Evolutionary conservation across 2,329 filamentous ascomycete genomes (phyloP).

Genomic region (Amauroascus verrucosus): DNA sequence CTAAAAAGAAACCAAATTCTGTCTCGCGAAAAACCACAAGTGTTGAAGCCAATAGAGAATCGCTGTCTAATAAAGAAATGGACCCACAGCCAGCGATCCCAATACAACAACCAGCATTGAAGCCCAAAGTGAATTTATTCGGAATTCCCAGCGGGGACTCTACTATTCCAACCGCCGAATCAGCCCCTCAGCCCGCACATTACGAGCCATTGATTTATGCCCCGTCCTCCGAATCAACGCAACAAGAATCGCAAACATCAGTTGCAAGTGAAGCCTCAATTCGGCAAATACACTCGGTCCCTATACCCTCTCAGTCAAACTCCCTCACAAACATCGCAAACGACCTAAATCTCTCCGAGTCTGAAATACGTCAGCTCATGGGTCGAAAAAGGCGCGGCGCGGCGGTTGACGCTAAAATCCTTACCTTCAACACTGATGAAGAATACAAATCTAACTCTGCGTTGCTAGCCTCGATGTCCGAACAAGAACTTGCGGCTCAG

Average conservation of each 20-base stretch:
- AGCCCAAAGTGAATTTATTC: constrained; percentile 38
- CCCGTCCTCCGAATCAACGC: constrained; percentile 16
- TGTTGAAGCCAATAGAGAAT: constrained; percentile 17
- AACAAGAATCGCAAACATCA: constrained; percentile 11
- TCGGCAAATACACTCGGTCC: constrained; percentile 6
- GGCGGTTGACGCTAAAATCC: constrained; percentile 51
- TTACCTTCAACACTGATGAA: constrained; percentile 78
- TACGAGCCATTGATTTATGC: constrained; percentile 36
- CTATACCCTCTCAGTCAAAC: constrained; percentile 26
- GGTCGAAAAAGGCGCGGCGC: constrained; percentile 47
- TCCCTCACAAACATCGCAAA: constrained; percentile 62
- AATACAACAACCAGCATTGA: constrained; percentile 21
- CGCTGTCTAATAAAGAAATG: too few species aligned
- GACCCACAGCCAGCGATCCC: constrained; percentile 10
- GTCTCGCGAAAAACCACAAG: constrained; percentile 18
- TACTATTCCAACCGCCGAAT: constrained; percentile 2
- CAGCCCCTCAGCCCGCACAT: constrained; percentile 17
- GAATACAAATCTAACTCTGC: constrained; percentile 82
- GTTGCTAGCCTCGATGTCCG: constrained; percentile 59
- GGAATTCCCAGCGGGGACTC: constrained; percentile 29
- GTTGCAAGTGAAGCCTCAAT: constrained; percentile 2
- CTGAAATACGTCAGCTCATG: constrained; percentile 73
- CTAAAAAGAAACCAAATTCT: constrained; percentile 50
- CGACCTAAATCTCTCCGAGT: constrained; percentile 66
- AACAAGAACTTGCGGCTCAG: constrained; percentile 35